A percentile compares a stretch with the other conserved stretches of the same genome.
Evolutionary conservation across 2,329 filamentous ascomycete species (phyloP).

Genomic region (Penicillium glabrum): DNA sequence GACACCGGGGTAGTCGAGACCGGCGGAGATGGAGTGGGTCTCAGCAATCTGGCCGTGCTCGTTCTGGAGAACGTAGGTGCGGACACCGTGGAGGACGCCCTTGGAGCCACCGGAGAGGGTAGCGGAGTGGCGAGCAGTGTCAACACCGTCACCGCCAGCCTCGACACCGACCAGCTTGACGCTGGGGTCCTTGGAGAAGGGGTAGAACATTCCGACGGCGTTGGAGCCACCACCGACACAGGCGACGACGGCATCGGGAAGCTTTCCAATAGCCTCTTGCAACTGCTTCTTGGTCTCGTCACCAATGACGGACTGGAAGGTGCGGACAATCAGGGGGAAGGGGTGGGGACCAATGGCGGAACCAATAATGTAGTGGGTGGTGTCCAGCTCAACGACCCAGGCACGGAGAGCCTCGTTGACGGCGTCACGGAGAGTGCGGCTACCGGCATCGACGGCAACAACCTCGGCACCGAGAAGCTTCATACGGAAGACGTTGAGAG

Average conservation of each 20-base stretch:
- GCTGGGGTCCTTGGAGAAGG: conserved; percentile 78
- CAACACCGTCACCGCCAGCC: conserved; percentile 88
- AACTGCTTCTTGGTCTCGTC: conserved; percentile 93
- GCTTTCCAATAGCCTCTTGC: conserved; percentile 76
- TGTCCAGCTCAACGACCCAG: conserved; percentile 90
- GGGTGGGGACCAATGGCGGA: conserved; percentile 97
- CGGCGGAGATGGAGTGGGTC: conserved; percentile 94
- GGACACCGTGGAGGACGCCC: conserved; percentile 92
- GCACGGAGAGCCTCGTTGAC: conserved; percentile 94
- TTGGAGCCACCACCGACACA: conserved; percentile 96
- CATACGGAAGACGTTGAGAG: conserved; percentile 98
- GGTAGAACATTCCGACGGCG: conserved; percentile 97
- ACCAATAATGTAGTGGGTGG: conserved; percentile 97
- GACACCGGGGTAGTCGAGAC: conserved; percentile 95
- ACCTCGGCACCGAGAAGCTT: conserved; percentile 92
- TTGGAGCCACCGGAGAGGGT: conserved; percentile 84
- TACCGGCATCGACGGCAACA: conserved; percentile 87
- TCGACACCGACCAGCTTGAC: conserved; percentile 93
- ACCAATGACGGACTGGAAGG: conserved; percentile 96
- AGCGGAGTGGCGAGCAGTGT: conserved; percentile 81
- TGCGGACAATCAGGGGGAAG: conserved; percentile 95
- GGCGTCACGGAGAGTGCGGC: conserved; percentile 76
- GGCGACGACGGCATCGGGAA: conserved; percentile 93
- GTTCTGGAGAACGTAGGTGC: conserved; percentile 93
- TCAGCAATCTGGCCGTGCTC: conserved; percentile 89